Base-by-base conservation (phyloP, 331 rosid species). In the Malus hybrid region DNA sequence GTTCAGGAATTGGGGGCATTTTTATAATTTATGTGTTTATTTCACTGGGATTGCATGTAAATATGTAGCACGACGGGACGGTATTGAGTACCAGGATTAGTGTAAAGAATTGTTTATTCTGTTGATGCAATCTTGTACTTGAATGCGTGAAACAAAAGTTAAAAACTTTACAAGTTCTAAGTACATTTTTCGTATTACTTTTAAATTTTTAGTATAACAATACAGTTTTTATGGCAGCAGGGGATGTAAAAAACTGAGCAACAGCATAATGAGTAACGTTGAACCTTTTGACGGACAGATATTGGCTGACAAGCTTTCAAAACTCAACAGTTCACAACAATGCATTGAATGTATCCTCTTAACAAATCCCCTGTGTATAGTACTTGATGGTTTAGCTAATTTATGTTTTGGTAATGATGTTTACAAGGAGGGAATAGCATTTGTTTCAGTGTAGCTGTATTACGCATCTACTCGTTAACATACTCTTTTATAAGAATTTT, bases 311-410 rank as follows among this genome's bases (percentile, higher is more conserved):
- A 90, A 94, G 84, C 81, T 94, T 86, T 87, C 85, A 44, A 94
- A 90, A 80, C 95, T 94, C 82, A 94, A 90, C 92, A 88, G 85
- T 80, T 90, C 98, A 24, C 98, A 90, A 66, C 98, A 94, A 85
- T 88, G 97, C 88, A 91, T 94, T 82, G 89, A 91, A 81, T 87
- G 98, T 94, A 94, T 94, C 96, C 98, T 73, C 66, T 68, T 30
- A 42, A 33, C 15, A 52, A 24, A 19, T 77, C n/a, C 36, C 24
- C 18, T 34, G 39, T 57, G 26, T 36, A 71, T 19, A 10, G 58
- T 72, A 22, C 56, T 57, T 24, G 42, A 26, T 64, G 36, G 48
- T 66, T 56, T 60, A 63, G 66, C 74, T 65, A 14, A 26, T 76
- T 78, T 20, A 55, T 81, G 52, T 61, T 28, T 6, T 71, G 52